A percentile compares a stretch with the other conserved stretches of the same genome.
These are phyloP conservation scores for Leucogyrophana mollusca DNA, from an alignment of 768 basidiomycete genomes.

Conservation along the genomic window DNA sequence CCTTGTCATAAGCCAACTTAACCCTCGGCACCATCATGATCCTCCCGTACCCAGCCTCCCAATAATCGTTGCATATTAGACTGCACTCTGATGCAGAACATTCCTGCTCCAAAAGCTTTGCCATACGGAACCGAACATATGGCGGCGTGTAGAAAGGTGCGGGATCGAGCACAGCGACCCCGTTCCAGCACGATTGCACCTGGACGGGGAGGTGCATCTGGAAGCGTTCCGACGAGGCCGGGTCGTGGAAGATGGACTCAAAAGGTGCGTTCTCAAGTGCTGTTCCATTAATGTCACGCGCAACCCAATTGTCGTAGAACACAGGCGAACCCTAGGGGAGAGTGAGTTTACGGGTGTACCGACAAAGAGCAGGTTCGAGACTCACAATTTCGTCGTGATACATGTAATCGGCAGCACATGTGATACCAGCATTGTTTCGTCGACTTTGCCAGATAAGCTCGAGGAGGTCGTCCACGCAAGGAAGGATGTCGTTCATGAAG, in stretches of 20 bases:
- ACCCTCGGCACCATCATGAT: slow-evolving; percentile 98
- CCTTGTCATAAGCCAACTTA: slow-evolving; percentile 92
- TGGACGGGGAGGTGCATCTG: slow-evolving; percentile 91
- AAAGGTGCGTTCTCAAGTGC: slow-evolving; percentile 98
- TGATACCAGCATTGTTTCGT: slow-evolving; percentile 94
- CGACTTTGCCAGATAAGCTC: slow-evolving; percentile 97
- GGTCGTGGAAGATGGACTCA: slow-evolving; percentile 89
- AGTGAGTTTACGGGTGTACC: background rate
- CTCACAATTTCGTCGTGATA: slow-evolving; percentile 91
- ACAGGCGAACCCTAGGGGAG: slow-evolving; percentile 71
- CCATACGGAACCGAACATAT: slow-evolving; percentile 95
- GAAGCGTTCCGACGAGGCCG: slow-evolving; percentile 74
- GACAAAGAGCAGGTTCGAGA: slow-evolving; percentile 10
- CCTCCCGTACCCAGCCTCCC: slow-evolving; percentile 92
- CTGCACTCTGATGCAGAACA: slow-evolving; percentile 96
- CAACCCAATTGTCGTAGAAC: slow-evolving; percentile 99
- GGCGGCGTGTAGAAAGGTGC: slow-evolving; percentile 92
- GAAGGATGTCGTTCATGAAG: slow-evolving; percentile 99
- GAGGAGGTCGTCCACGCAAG: slow-evolving; percentile 95
- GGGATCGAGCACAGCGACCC: slow-evolving; percentile 92
- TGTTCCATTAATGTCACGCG: slow-evolving; percentile 97
- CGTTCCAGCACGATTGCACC: slow-evolving; percentile 99
- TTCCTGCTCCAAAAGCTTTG: slow-evolving; percentile 80
- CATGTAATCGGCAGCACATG: slow-evolving; percentile 99
- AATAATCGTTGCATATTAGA: slow-evolving; percentile 98